Evolutionary conservation across 1,284 basidiomycete genomes (phyloP).

Genomic region (Malassezia arunalokei): DNA sequence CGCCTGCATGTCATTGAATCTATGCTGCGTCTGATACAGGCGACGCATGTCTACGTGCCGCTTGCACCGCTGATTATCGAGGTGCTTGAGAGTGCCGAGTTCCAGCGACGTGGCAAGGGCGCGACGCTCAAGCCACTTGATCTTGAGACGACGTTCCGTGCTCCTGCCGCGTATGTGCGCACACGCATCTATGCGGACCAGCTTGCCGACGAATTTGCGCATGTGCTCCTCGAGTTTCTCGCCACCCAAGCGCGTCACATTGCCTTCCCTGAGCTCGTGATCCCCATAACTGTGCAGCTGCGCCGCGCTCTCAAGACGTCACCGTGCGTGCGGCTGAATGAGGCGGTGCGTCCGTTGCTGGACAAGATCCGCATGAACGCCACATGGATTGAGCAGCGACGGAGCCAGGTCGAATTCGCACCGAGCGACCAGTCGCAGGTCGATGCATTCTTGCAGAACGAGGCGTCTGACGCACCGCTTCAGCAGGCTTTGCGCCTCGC

Average conservation of each 20-base stretch:
- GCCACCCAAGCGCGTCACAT: slow-evolving; percentile 53
- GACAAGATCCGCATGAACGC: slow-evolving; percentile 37
- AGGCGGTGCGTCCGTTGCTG: slow-evolving; percentile 25
- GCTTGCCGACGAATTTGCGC: slow-evolving; percentile 68
- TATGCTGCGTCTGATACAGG: slow-evolving; percentile 60
- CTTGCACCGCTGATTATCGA: slow-evolving; percentile 74
- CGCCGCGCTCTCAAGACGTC: slow-evolving; percentile 31
- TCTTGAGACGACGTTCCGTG: slow-evolving; percentile 72
- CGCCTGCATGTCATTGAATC: slow-evolving; percentile 64
- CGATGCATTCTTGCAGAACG: slow-evolving; percentile 20
- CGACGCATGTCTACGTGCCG: slow-evolving; percentile 77
- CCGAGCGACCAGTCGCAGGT: slow-evolving; percentile 20
- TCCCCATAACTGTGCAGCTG: slow-evolving; percentile 61
- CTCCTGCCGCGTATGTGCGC: slow-evolving; percentile 74
- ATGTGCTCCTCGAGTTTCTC: slow-evolving; percentile 63
- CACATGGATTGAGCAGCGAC: slow-evolving; percentile 28
- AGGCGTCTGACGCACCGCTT: slow-evolving; percentile 31
- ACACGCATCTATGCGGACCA: slow-evolving; percentile 77
- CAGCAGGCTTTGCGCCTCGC: slow-evolving; percentile 33
- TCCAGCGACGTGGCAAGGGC: slow-evolving; percentile 67
- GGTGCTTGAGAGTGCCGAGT: slow-evolving; percentile 64
- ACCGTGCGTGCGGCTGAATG: slow-evolving; percentile 25
- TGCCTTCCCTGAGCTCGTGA: slow-evolving; percentile 80
- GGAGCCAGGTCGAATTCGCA: slow-evolving; percentile 38
- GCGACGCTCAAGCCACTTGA: slow-evolving; percentile 83